A percentile compares a stretch with the other conserved stretches of the same genome.
Conservation (phyloP, 2,329 filamentous ascomycete species). For the Lachnellula arida region DNA sequence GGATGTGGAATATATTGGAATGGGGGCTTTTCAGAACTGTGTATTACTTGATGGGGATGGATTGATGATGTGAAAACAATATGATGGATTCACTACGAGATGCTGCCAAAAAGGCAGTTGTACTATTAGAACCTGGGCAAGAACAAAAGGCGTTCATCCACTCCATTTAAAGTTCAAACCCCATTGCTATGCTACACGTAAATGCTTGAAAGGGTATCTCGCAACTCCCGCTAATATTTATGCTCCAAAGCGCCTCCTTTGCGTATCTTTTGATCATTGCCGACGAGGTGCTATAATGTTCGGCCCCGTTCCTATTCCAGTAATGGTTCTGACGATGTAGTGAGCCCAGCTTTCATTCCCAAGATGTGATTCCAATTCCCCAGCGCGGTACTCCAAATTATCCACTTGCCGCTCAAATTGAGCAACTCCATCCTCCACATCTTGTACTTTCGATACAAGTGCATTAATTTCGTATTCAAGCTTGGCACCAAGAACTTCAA, state of each 20-base stretch:
- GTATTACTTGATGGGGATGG: conserved; percentile 7
- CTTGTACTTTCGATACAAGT: conserved; percentile 73
- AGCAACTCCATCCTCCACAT: conserved; percentile 76
- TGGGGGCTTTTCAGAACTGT: background rate
- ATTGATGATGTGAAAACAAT: background rate
- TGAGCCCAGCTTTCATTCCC: conserved; percentile 31
- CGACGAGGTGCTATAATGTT: conserved; percentile 21
- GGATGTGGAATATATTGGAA: conserved; percentile 13
- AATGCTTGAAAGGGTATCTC: conserved; percentile 27
- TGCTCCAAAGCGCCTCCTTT: conserved; percentile 14
- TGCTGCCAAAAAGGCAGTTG: conserved; percentile 5
- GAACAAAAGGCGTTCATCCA: conserved; percentile 15
- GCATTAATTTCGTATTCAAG: conserved; percentile 88
- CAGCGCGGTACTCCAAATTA: conserved; percentile 62
- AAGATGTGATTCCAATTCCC: conserved; percentile 49
- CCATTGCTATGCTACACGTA: conserved; percentile 14
- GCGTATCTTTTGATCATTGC: background rate
- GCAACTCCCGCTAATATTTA: conserved; percentile 22
- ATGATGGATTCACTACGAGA: background rate
- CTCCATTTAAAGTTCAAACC: conserved; percentile 14
- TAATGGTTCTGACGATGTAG: conserved; percentile 31
- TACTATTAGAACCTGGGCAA: conserved; percentile 18
- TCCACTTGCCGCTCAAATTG: conserved; percentile 77
- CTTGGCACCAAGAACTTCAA: conserved; percentile 77
- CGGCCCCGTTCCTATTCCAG: conserved; percentile 31